Evolutionary conservation across 2,329 filamentous ascomycete species (phyloP).

Genomic region (Byssochlamys sp.): DNA sequence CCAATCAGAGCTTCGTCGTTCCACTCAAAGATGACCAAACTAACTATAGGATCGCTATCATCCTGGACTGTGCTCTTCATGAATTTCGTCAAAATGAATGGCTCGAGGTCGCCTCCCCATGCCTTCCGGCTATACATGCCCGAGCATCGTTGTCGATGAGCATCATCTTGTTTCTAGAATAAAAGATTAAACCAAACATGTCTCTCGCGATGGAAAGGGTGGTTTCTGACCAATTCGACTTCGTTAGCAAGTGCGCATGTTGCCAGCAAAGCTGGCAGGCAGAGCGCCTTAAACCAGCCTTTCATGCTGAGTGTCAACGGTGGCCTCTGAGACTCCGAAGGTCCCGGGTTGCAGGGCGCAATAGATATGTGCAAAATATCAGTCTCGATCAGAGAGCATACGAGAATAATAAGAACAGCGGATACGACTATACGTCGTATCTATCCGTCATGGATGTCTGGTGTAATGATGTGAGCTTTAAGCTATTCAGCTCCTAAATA

Average conservation of each 20-base stretch:
- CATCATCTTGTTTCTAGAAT: conserved; percentile 62
- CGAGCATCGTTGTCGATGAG: conserved; percentile 71
- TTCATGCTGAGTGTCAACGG: conserved; percentile 25
- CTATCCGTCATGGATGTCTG: neutral
- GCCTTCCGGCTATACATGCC: conserved; percentile 88
- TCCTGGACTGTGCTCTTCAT: conserved; percentile 50
- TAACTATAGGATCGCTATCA: conserved; percentile 64
- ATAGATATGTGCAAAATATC: neutral
- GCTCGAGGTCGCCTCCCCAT: conserved; percentile 81
- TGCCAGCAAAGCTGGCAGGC: conserved; percentile 29
- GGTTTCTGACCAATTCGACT: conserved; percentile 32
- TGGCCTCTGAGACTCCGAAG: conserved; percentile 1
- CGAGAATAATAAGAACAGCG: neutral
- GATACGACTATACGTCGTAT: neutral
- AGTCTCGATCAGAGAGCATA: neutral
- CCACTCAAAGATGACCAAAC: conserved; percentile 90
- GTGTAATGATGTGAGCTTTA: neutral
- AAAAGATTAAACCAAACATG: neutral
- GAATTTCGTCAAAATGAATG: conserved; percentile 81
- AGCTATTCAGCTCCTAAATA: neutral
- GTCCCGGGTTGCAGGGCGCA: neutral
- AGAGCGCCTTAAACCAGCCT: conserved; percentile 29
- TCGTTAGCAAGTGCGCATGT: conserved; percentile 35
- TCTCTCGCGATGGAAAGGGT: neutral
- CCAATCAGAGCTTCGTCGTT: conserved; percentile 72